Evolutionary conservation across 306 rosid genomes (phyloP).

Genomic region (Sphenostylis stenocarpa): DNA sequence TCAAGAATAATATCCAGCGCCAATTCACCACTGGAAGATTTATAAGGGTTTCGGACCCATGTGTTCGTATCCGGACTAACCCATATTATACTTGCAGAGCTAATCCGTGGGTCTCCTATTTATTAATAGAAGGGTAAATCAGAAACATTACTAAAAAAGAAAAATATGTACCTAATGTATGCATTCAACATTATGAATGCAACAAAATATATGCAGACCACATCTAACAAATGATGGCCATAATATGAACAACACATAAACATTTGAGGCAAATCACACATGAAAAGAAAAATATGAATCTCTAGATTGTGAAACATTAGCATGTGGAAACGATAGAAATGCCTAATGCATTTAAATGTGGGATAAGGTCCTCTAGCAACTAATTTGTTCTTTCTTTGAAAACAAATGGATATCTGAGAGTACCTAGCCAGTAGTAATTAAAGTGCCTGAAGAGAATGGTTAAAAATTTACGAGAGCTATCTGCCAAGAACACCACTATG

Average conservation of each 20-base stretch:
- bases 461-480: neutral
- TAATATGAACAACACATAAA: neutral
- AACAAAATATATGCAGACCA: neutral
- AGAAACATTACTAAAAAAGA: neutral
- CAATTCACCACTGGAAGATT: slow-evolving; percentile 71
- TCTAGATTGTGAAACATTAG: neutral
- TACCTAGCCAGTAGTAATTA: neutral
- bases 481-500: neutral
- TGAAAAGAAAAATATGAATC: neutral
- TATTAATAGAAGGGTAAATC: neutral
- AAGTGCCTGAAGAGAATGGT: neutral
- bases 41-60: slow-evolving; percentile 67
- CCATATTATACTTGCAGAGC: slow-evolving; percentile 80
- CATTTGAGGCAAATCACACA: neutral
- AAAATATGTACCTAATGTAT: neutral
- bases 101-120: slow-evolving; percentile 81
- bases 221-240: neutral
- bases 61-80: slow-evolving; percentile 73
- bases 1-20: slow-evolving; percentile 80
- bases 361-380: neutral
- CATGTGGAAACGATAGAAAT: neutral
- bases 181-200: neutral
- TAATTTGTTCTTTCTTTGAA: neutral
- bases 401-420: neutral
- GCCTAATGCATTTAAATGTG: neutral